These are phyloP conservation scores for Solioccasus polychromus DNA, from an alignment of 768 basidiomycete genomes.

Conservation along the genomic window DNA sequence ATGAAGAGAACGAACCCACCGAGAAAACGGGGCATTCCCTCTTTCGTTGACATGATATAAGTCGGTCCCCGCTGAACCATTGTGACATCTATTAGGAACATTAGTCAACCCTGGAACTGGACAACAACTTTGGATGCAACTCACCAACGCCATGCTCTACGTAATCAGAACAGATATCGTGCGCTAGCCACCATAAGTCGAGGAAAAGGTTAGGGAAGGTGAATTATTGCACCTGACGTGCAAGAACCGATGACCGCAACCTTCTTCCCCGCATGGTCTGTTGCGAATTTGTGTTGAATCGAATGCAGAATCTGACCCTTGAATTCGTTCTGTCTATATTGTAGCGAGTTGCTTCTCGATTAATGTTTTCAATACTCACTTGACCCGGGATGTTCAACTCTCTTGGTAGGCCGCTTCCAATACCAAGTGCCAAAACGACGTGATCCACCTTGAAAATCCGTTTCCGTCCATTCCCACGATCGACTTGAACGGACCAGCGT, in stretches of 20 bases:
- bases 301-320: constrained; percentile 65
- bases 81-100: constrained; percentile 37
- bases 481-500: constrained; percentile 44
- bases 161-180: constrained; percentile 50
- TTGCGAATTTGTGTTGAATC: constrained; percentile 48
- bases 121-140: constrained; percentile 9
- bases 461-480: constrained; percentile 32
- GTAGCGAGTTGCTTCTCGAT: background rate
- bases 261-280: constrained; percentile 63
- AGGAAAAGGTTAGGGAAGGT: background rate
- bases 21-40: constrained; percentile 33
- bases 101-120: background rate
- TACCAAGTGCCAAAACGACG: constrained; percentile 48
- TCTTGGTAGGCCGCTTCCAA: constrained; percentile 43
- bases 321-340: constrained; percentile 46
- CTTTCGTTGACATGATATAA: constrained; percentile 47
- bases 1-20: constrained; percentile 14
- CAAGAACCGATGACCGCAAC: constrained; percentile 68
- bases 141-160: constrained; percentile 44
- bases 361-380: constrained; percentile 24
- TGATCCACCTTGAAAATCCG: constrained; percentile 45
- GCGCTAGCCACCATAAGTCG: constrained; percentile 29
- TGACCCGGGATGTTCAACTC: constrained; percentile 44
- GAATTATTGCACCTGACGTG: constrained; percentile 48
- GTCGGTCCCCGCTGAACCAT: constrained; percentile 53